Evolutionary conservation across 768 basidiomycete species (phyloP), one percentile per base, ranked within the genome.

Genomic region (Mycena pura): DNA sequence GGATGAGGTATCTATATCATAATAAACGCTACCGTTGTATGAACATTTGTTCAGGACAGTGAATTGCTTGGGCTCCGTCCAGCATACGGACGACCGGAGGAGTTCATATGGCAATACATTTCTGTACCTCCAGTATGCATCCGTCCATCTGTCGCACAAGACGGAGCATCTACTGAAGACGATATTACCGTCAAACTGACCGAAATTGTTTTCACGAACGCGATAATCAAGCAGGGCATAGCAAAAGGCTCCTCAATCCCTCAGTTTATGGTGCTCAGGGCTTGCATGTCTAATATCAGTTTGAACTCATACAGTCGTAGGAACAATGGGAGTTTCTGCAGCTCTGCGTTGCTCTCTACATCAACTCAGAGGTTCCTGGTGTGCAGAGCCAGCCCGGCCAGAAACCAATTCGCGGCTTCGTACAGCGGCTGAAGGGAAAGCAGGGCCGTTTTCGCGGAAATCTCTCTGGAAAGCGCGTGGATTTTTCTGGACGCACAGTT

Each of bases 271-370:
- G 93, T 90, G 68, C 34, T 68, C 34, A 57, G 22, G 13, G 22
- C 54, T 38, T 39, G 29, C 39, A 41, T 46, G 7, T 52, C 43
- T n/a, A 40, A 38, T 7, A 36, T 51, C 28, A 27, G n/a, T 24
- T 36, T 6, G 10, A 3, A 45, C 25, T 52, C 25, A 38, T 60
- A 15, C 49, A 48, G 27, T 45, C 19, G 38, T 40, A 95, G 94
- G 96, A 95, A 84, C 90, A 96, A 86, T 99, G 97, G 97, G 97
- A 99, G 68, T 95, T 96, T 65, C 82, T 99, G 1, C 95, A 97
- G 69, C 83, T 96, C 47, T 90, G 91, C 15, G 93, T 99, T 24
- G 97, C 97, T 0, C 91, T 99, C 85, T 99, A 99, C 74, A 90
- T 99, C 79, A 99, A 99, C 77, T 96, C 96, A 2, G 96, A 98